phyloP scores from a whole-genome alignment of 768 basidiomycete species.

The Aureoboletus auriporus region DNA sequence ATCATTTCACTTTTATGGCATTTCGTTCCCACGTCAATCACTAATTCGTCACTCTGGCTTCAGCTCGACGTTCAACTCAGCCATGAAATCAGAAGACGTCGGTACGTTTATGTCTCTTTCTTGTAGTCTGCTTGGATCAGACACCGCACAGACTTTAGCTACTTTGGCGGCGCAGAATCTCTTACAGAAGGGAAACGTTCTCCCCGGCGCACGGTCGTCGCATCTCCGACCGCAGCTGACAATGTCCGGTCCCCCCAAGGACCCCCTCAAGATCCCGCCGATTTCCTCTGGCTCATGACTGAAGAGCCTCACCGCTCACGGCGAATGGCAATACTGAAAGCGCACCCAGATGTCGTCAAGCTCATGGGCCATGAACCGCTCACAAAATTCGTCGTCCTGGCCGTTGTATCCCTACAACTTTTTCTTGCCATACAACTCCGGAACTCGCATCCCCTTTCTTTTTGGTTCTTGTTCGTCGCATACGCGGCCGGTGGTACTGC shows the following conservation, averaged over 20 bases:
- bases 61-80: neutral
- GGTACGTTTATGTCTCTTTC: constrained; percentile 10
- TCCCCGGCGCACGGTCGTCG: constrained; percentile 48
- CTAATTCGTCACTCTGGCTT: neutral
- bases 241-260: constrained; percentile 40
- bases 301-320: constrained; percentile 95
- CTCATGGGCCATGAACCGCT: constrained; percentile 94
- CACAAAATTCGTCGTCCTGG: constrained; percentile 86
- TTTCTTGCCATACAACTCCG: constrained; percentile 60
- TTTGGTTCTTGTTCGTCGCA: constrained; percentile 68
- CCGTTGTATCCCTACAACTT: constrained; percentile 79
- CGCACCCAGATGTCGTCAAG: constrained; percentile 92
- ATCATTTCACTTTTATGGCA: too few relatives aligned
- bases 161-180: constrained; percentile 82
- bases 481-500: constrained; percentile 91
- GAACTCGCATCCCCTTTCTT: constrained; percentile 63
- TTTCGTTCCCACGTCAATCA: constrained; percentile 14
- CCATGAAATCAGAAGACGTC: constrained; percentile 17
- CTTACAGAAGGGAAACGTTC: constrained; percentile 51
- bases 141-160: constrained; percentile 58
- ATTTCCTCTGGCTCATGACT: constrained; percentile 96
- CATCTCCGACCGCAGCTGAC: constrained; percentile 36
- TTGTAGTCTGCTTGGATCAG: neutral
- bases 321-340: constrained; percentile 86
- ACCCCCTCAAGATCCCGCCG: constrained; percentile 71